phyloP scores from a whole-genome alignment of 805 yeast species.

The Saturnispora mendoncae region DNA sequence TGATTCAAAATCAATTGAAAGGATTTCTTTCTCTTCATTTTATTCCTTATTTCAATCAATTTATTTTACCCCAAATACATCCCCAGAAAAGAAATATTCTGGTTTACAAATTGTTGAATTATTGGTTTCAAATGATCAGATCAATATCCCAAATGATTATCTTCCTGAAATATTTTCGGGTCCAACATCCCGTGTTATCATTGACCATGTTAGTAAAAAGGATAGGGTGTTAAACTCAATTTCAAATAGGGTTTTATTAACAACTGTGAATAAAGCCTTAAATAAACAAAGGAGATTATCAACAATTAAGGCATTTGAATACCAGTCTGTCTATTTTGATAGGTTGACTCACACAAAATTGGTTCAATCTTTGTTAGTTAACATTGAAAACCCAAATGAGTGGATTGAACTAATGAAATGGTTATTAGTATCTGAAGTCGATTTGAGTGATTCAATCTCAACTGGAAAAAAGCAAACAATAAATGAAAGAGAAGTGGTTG shows the following conservation, averaged over 20 bases:
- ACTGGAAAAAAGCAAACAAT: constrained; percentile 8
- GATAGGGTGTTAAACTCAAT: constrained; percentile 60
- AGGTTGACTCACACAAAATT: constrained; percentile 66
- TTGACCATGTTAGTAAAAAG: constrained; percentile 64
- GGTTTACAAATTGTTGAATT: constrained; percentile 68
- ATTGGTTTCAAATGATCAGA: constrained; percentile 29
- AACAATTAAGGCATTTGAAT: constrained; percentile 28
- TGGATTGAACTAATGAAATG: constrained; percentile 12
- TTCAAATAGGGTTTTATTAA: constrained; percentile 43
- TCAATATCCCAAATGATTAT: constrained; percentile 13
- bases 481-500: constrained; percentile 8
- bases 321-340: constrained; percentile 67
- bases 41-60: constrained; percentile 81
- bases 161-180: constrained; percentile 38
- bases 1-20: not conserved
- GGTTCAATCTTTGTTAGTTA: constrained; percentile 35
- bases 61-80: constrained; percentile 64
- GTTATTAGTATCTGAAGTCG: constrained; percentile 10
- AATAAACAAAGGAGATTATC: constrained; percentile 30
- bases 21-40: constrained; percentile 48
- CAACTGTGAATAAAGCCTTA: constrained; percentile 33
- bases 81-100: constrained; percentile 78
- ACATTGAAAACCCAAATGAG: constrained; percentile 4
- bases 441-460: constrained; percentile 5
- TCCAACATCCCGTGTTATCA: constrained; percentile 61